Evolutionary conservation across 2,329 filamentous ascomycete species (phyloP), one percentile per base, ranked within the genome.

Genomic region (Waltergamsia citrina): DNA sequence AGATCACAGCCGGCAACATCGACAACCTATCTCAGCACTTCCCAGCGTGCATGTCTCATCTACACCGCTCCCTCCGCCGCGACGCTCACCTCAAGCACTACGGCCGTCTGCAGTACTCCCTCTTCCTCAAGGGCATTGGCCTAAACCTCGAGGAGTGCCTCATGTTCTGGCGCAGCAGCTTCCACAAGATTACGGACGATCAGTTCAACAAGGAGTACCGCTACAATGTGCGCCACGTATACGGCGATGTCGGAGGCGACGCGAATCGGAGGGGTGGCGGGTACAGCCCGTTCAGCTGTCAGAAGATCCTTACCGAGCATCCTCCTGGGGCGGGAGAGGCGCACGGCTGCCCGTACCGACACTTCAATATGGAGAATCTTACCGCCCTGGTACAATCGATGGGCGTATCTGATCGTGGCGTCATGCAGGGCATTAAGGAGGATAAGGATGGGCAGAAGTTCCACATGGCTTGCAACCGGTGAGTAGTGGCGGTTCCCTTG

Each of bases 201-300:
- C 81, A 81, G 23, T 98, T 96, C 71, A 93, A 93, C 60, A 96
- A 95, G 53, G 87, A 95, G 53, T 96, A 98, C 62, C 75, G 84
- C 29, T 98, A 98, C 70, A 96, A 98, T 54, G 76, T 96, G 38
- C 83, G 88, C n/a, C 90, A 98, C 68, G 60, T 70, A 1, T 98
- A 96, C 55, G 92, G 92, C 44, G 90, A 96, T 49, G 92, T 96
- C 1, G 92, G 92, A 35, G 90, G 90, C 38, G 90, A 96, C 57
- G 71, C 78, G 15, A 95, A 94, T 52, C 75, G 90, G 21, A 76
- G 90, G 35, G 83, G 87, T 27, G 74, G 83, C 35, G 90, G 90
- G 15, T 95, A 95, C 55, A 84, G 83, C 32, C 86, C 92, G 0
- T 93, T 86, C 52, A 92, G 84, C 35, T 98, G 92, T 56, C 90